Evolutionary conservation across 345 rosid species (phyloP).

Genomic region (Eucalyptus dawsonii): DNA sequence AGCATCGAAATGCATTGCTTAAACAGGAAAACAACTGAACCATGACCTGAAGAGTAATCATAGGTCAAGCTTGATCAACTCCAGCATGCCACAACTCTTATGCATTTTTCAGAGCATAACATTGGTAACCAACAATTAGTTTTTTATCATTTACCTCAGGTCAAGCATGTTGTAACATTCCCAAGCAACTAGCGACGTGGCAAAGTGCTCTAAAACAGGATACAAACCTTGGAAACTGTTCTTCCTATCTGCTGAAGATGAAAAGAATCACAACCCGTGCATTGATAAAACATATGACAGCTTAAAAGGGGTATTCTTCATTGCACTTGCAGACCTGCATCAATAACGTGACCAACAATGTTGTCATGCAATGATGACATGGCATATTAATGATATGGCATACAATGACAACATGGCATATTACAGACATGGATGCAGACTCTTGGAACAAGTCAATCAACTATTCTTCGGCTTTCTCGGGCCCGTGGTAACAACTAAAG

Average conservation of each 20-base stretch:
- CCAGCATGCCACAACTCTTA: not conserved
- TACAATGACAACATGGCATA: not conserved
- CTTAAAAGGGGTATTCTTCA: slow-evolving; percentile 98
- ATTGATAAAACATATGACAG: slow-evolving; percentile 96
- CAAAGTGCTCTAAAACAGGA: not conserved
- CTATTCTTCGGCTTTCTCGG: not conserved
- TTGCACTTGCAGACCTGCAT: slow-evolving; percentile 93
- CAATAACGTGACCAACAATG: not conserved
- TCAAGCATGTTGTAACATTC: not conserved
- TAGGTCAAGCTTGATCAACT: not conserved
- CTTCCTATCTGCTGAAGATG: slow-evolving; percentile 94
- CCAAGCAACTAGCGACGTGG: not conserved
- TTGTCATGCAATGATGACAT: no score
- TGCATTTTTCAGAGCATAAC: not conserved
- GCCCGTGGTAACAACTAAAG: not conserved
- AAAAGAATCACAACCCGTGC: slow-evolving; percentile 94
- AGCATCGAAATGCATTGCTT: not conserved
- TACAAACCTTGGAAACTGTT: slow-evolving; percentile 68
- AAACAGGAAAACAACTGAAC: not conserved
- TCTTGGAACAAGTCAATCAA: not conserved
- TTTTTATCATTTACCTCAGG: not conserved
- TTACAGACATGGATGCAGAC: not conserved
- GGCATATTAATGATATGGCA: not conserved
- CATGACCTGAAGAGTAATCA: not conserved
- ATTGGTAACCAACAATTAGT: not conserved